Evolutionary conservation across 75 land plant species (phyloP).

Genomic region (Cunninghamia lanceolata): DNA sequence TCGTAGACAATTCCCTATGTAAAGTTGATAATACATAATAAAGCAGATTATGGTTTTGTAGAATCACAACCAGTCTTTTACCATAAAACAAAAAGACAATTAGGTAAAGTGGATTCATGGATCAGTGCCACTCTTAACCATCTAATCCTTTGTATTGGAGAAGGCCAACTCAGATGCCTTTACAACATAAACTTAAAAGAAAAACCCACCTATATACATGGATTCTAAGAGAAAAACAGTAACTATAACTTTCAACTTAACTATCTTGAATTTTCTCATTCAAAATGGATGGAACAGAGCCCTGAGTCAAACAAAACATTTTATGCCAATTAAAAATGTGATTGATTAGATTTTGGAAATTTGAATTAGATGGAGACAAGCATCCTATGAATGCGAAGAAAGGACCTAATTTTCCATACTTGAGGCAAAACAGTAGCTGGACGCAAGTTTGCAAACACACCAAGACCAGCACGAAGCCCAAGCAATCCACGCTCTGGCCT

Average conservation of each 20-base stretch:
- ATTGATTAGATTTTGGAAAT: not conserved
- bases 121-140: not conserved
- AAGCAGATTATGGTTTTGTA: not conserved
- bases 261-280: not conserved
- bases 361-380: not conserved
- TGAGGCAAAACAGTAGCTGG: constrained; percentile 93
- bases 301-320: not conserved
- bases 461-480: constrained; percentile 78
- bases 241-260: not conserved
- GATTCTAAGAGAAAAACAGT: not conserved
- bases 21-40: not conserved
- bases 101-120: not conserved
- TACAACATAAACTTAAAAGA: not conserved
- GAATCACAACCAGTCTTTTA: not conserved
- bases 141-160: not conserved
- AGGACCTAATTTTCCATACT: constrained; percentile 28
- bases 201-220: not conserved
- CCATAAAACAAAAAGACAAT: not conserved
- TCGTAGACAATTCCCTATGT: not conserved
- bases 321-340: not conserved
- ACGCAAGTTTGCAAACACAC: constrained; percentile 95
- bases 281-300: not conserved
- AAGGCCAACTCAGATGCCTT: not conserved
- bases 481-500: constrained; percentile 97
- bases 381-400: not conserved